Conservation (phyloP, 768 basidiomycete genomes). For the Amanita rubescens region DNA sequence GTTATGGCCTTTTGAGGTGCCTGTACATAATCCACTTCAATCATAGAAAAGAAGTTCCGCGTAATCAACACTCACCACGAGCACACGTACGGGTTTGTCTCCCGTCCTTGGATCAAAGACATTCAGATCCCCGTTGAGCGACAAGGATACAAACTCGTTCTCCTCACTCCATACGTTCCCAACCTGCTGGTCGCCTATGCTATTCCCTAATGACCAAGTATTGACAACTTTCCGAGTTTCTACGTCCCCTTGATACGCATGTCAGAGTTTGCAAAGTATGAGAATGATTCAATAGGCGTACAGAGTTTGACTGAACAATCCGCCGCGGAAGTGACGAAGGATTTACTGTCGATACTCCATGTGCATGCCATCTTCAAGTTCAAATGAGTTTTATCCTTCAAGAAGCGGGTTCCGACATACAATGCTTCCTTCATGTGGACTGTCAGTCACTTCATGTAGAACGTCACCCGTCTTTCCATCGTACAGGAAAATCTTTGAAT, state of each 20-base stretch:
- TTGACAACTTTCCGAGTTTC: conserved; percentile 57
- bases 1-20: conserved; percentile 82
- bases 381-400: background rate
- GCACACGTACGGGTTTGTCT: conserved; percentile 49
- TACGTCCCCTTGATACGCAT: conserved; percentile 62
- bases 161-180: conserved; percentile 80
- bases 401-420: conserved; percentile 34
- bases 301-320: conserved; percentile 87
- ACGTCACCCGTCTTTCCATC: conserved; percentile 87
- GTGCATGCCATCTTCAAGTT: conserved; percentile 53
- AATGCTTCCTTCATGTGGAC: conserved; percentile 66
- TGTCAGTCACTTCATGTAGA: conserved; percentile 57
- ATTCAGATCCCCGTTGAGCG: conserved; percentile 74
- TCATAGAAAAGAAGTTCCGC: background rate
- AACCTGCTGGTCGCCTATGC: conserved; percentile 76
- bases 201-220: conserved; percentile 68
- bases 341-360: conserved; percentile 76
- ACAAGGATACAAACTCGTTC: conserved; percentile 72
- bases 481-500: conserved; percentile 81
- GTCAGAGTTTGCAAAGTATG: background rate
- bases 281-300: conserved; percentile 26
- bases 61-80: conserved; percentile 40
- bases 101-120: conserved; percentile 70
- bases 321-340: conserved; percentile 73
- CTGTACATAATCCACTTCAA: conserved; percentile 25